Evolutionary conservation across 176 grass and related monocot genomes (phyloP).

Genomic region (Avena insularis): DNA sequence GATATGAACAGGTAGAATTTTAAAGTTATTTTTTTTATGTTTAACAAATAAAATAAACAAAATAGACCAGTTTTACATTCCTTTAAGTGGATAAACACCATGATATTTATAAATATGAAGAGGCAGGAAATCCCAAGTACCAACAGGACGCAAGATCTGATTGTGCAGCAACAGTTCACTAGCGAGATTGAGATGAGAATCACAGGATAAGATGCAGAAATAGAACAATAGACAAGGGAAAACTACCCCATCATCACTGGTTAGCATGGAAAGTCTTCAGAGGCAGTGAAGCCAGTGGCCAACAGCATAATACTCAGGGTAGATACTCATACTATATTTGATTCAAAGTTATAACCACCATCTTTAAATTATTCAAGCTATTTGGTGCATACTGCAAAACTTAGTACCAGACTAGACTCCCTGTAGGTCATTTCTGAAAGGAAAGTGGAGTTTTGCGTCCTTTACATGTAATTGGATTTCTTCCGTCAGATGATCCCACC

Average conservation of each 20-base stretch:
- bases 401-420: not conserved
- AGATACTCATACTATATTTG: not conserved
- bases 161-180: not conserved
- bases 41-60: conserved; percentile 6
- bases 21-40: conserved; percentile 30
- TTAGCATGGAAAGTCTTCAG: conserved; percentile 2
- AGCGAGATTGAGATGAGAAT: not conserved
- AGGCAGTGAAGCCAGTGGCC: not conserved
- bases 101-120: not conserved
- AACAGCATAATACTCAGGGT: not conserved
- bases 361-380: conserved; percentile 16
- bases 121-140: not conserved
- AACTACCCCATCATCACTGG: not conserved
- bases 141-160: conserved; percentile 4
- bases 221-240: not conserved
- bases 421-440: not conserved
- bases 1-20: conserved; percentile 37
- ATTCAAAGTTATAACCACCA: not conserved
- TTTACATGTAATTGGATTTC: not conserved
- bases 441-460: not conserved
- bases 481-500: not conserved
- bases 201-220: not conserved
- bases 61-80: not conserved
- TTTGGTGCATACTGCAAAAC: not conserved
- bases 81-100: not conserved